These are phyloP conservation scores for Heliocybe sulcata DNA, from an alignment of 1,284 basidiomycete species.

Conservation along the genomic window DNA sequence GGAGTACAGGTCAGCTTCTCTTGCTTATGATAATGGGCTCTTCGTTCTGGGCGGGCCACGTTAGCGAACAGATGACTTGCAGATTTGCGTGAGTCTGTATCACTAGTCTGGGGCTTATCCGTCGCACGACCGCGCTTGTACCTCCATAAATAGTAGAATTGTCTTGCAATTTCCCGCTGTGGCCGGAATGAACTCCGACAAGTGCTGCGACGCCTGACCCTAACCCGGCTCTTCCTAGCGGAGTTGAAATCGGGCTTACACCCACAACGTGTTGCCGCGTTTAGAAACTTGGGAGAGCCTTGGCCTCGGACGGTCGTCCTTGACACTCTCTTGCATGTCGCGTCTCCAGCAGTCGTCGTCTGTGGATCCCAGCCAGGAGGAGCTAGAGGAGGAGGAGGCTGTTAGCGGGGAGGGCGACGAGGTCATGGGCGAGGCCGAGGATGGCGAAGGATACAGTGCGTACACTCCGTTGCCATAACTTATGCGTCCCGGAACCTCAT, in stretches of 20 bases:
- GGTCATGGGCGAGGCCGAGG: constrained; percentile 62
- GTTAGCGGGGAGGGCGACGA: constrained; percentile 55
- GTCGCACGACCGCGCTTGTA: not conserved
- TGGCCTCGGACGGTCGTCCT: constrained; percentile 3
- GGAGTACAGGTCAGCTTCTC: constrained; percentile 64
- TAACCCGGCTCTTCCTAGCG: not conserved
- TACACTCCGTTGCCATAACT: constrained; percentile 14
- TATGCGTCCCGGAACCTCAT: not conserved
- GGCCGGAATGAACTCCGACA: not conserved
- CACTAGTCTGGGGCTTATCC: too few species aligned
- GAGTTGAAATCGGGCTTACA: not conserved
- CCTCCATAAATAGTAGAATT: not conserved
- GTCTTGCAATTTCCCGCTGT: not conserved
- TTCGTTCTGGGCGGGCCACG: constrained; percentile 48
- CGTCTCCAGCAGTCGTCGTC: constrained; percentile 28
- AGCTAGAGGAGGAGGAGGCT: constrained; percentile 45
- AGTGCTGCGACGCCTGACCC: not conserved
- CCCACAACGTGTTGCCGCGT: constrained; percentile 2
- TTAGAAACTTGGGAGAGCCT: not conserved
- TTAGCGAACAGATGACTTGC: constrained; percentile 34
- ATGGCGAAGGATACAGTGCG: constrained; percentile 67
- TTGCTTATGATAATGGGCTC: constrained; percentile 75
- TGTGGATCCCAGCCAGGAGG: constrained; percentile 35
- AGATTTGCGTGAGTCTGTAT: constrained; percentile 16
- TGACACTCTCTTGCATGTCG: constrained; percentile 36